Evolutionary conservation across 495 filamentous ascomycete genomes (phyloP), one percentile per base, ranked within the genome.

Genomic region (Penicillium malachiteum): DNA sequence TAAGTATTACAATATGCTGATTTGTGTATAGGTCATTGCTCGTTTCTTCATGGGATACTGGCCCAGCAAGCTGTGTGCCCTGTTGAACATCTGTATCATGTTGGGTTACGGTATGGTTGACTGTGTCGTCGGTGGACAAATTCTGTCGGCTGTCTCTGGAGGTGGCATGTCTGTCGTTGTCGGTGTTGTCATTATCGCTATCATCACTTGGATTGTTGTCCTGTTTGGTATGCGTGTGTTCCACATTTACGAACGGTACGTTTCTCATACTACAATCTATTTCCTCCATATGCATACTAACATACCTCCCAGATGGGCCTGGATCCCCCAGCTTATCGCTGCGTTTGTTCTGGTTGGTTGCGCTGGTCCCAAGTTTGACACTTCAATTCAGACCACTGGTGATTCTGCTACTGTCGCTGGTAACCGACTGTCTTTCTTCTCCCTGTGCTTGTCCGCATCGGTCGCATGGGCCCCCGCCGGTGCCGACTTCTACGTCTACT

Each of bases 41-140:
- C 77, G 86, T 17, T 91, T 83, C 62, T 80, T 81, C 48, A 87
- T 90, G 81, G 87, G 87, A 16, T 90, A 85, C 71, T 89, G 81
- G 73, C 87, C 86, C 0, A 78, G 80, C 44, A 89, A 87, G 64
- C 60, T 89, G 5, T 77, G 81, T 18, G 80, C 80, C 32, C 48
- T 88, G 5, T 68, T 91, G 10, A 89, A 89, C 58, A 77, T 90
- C 33, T 77, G 88, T 21, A 78, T 86, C 40, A 77, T 87, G 69
- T 65, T 89, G 31, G 87, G 86, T 0, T 91, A 88, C 58, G 74
- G 78, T 32, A 77, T 87, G 65, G 80, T 89, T 48, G 77, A 82
- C 60, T 81, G 75, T 47, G 84, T 91, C 17, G 79, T 91, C 17
- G 82, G 85, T 2, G 89, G 89, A 1, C 87, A 91, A 61, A 89